phyloP scores from a whole-genome alignment of 495 filamentous ascomycete species.

The Melanomma pulvis-pyrius region DNA sequence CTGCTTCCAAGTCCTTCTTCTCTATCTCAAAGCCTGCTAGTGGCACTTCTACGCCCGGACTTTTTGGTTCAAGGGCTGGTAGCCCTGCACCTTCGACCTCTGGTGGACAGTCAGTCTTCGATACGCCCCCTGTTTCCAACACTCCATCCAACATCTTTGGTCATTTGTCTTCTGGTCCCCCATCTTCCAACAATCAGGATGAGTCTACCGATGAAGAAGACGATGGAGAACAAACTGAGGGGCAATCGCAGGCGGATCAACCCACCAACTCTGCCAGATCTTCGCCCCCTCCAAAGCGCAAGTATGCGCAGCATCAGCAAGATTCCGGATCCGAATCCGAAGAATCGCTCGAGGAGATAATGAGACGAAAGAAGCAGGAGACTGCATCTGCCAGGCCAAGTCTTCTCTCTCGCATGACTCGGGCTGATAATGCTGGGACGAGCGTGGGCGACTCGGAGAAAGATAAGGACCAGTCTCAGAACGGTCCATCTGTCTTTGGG shows the following conservation, averaged over 20 bases:
- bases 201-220: conserved; percentile 19
- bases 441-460: not conserved
- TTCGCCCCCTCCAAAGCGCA: conserved; percentile 1
- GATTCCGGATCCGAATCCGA: conserved; percentile 21
- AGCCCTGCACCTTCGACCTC: conserved; percentile 24
- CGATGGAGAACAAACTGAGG: conserved; percentile 9
- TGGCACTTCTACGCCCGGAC: conserved; percentile 2
- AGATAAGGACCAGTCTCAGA: not conserved
- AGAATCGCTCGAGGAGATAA: conserved; percentile 20
- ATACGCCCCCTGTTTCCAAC: not conserved
- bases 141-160: conserved; percentile 28
- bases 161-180: conserved; percentile 22
- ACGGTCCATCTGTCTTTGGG: not conserved
- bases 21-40: not conserved
- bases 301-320: not conserved
- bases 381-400: not conserved
- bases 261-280: not conserved
- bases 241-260: conserved; percentile 7
- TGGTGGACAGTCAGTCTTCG: conserved; percentile 27
- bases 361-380: conserved; percentile 21
- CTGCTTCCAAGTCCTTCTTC: not conserved
- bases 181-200: conserved; percentile 21
- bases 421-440: not conserved
- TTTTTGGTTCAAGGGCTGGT: conserved; percentile 4
- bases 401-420: conserved; percentile 7